phyloP scores from a whole-genome alignment of 1,284 basidiomycete genomes.

The Irpex lacteus region DNA sequence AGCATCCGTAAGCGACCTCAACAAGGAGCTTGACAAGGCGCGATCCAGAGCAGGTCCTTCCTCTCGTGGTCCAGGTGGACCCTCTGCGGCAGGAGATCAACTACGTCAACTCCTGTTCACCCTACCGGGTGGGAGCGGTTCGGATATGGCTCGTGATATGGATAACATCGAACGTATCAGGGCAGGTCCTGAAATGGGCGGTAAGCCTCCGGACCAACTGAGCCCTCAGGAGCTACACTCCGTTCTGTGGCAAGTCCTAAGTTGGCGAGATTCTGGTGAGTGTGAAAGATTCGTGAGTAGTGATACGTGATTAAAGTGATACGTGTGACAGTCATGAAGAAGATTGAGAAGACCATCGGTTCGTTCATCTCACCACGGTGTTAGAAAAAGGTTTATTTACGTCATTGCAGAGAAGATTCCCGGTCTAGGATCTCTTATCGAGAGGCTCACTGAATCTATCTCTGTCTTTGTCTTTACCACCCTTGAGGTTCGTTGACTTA shows the following conservation, averaged over 20 bases:
- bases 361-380: conserved; percentile 25
- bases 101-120: conserved; percentile 56
- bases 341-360: conserved; percentile 84
- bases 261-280: conserved; percentile 67
- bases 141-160: conserved; percentile 72
- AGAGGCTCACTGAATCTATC: conserved; percentile 81
- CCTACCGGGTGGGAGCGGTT: conserved; percentile 58
- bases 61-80: conserved; percentile 24
- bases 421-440: conserved; percentile 67
- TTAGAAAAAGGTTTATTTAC: too few species aligned
- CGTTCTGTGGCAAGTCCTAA: conserved; percentile 83
- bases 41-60: conserved; percentile 46
- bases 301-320: too few species aligned
- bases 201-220: conserved; percentile 77
- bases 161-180: conserved; percentile 72
- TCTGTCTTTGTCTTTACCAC: conserved; percentile 82
- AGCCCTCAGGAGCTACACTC: conserved; percentile 85
- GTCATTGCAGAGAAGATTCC: conserved; percentile 60
- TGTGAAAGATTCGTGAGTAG: not conserved
- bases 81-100: conserved; percentile 37
- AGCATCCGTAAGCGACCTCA: conserved; percentile 88
- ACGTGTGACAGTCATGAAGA: conserved; percentile 62
- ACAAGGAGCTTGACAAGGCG: conserved; percentile 74
- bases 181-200: conserved; percentile 48
- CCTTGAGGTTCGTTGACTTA: conserved; percentile 34